Evolutionary conservation across 2,329 filamentous ascomycete genomes (phyloP).

Genomic region (Aspergillus tubingensis): DNA sequence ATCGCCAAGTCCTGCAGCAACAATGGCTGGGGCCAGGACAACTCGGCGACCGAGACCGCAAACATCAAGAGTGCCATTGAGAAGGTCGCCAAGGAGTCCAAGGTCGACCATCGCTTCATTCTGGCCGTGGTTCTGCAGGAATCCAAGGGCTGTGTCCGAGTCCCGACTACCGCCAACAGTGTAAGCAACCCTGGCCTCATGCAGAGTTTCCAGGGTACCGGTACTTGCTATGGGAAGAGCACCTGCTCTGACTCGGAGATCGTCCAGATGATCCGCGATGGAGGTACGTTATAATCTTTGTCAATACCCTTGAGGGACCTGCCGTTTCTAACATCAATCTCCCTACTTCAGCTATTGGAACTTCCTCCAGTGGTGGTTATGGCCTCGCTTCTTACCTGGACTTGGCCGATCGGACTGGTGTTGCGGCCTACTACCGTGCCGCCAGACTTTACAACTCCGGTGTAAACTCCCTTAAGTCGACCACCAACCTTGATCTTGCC

Average conservation of each 20-base stretch:
- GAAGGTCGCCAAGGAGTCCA: slow-evolving; percentile 29
- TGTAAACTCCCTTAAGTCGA: slow-evolving; percentile 25
- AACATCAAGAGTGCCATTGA: slow-evolving; percentile 38
- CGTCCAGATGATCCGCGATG: slow-evolving; percentile 44
- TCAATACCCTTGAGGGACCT: no score
- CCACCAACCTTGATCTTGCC: slow-evolving; percentile 32
- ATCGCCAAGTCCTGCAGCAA: slow-evolving; percentile 21
- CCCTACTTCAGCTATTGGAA: slow-evolving; percentile 30
- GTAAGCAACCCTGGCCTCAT: slow-evolving; percentile 47
- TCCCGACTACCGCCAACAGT: slow-evolving; percentile 43
- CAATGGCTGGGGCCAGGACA: slow-evolving; percentile 24
- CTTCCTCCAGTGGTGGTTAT: slow-evolving; percentile 27
- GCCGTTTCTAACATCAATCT: neutral
- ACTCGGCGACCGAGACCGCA: slow-evolving; percentile 32
- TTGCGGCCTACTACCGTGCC: slow-evolving; percentile 32
- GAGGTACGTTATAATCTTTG: slow-evolving; percentile 16
- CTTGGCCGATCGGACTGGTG: slow-evolving; percentile 28
- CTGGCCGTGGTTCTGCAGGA: slow-evolving; percentile 51
- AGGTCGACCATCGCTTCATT: slow-evolving; percentile 46
- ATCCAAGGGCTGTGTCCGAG: slow-evolving; percentile 49
- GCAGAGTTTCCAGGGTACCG: slow-evolving; percentile 32
- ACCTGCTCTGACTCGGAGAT: slow-evolving; percentile 33
- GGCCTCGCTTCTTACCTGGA: slow-evolving; percentile 39
- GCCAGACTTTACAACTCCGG: slow-evolving; percentile 48
- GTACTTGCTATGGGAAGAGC: slow-evolving; percentile 37